Evolutionary conservation across 345 rosid genomes (phyloP).

Genomic region (Citrus reticulata): DNA sequence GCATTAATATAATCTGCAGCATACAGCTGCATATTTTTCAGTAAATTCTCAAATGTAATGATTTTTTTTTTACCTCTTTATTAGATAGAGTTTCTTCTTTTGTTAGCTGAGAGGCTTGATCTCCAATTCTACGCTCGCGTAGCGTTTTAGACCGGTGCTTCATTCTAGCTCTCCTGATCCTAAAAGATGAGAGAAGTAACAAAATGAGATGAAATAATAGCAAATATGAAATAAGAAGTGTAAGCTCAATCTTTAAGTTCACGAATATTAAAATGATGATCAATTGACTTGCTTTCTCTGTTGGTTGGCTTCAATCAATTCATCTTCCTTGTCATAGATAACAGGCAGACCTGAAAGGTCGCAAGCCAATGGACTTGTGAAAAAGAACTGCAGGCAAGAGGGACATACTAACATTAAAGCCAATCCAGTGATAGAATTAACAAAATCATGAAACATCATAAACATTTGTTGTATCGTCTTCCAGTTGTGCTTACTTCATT

Average conservation of each 20-base stretch:
- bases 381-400: slow-evolving; percentile 45
- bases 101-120: slow-evolving; percentile 13
- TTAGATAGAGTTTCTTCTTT: slow-evolving; percentile 14
- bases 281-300: slow-evolving; percentile 35
- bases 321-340: slow-evolving; percentile 36
- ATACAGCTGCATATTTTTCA: not conserved
- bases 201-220: not conserved
- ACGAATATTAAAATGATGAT: not conserved
- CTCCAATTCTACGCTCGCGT: slow-evolving; percentile 31
- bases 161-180: slow-evolving; percentile 34
- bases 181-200: slow-evolving; percentile 12
- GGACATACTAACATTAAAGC: slow-evolving; percentile 6
- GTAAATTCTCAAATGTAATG: not conserved
- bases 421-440: not conserved
- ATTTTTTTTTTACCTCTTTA: slow-evolving; percentile 29
- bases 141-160: slow-evolving; percentile 34
- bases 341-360: slow-evolving; percentile 55
- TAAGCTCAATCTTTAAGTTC: not conserved
- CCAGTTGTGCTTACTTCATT: slow-evolving; percentile 32
- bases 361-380: slow-evolving; percentile 45
- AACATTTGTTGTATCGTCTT: not conserved
- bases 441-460: not conserved
- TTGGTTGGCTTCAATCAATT: slow-evolving; percentile 23
- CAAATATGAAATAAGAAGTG: not conserved
- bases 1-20: not conserved